Percentiles rank a stretch among this genome's conserved stretches.
These are phyloP conservation scores for Eucalyptus regnans DNA, from an alignment of 345 rosid species.

Conservation along the genomic window DNA sequence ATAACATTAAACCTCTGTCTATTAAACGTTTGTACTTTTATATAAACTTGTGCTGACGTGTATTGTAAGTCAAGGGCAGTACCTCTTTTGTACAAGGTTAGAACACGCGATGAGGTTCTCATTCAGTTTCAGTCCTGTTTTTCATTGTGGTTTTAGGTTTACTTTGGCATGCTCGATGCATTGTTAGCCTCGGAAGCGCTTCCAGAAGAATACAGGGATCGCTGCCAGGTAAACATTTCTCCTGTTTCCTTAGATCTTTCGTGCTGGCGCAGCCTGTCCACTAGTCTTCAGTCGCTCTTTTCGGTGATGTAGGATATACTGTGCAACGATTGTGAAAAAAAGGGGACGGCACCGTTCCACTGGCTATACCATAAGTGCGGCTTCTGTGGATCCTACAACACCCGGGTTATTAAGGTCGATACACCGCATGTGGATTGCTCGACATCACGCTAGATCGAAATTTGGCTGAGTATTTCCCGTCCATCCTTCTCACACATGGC, in stretches of 20 bases:
- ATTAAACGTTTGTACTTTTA: not conserved
- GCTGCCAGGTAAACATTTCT: constrained; percentile 42
- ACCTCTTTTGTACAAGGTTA: not conserved
- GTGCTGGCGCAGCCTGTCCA: not conserved
- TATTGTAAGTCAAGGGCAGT: not conserved
- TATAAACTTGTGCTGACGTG: not conserved
- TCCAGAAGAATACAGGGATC: constrained; percentile 74
- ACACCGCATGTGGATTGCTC: not conserved
- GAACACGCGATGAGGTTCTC: not conserved
- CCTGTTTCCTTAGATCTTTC: not conserved
- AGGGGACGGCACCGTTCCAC: constrained; percentile 53
- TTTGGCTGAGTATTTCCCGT: not conserved
- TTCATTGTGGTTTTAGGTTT: constrained; percentile 38
- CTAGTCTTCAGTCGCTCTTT: not conserved
- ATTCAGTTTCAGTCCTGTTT: not conserved
- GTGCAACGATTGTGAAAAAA: constrained; percentile 67
- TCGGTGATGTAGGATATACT: constrained; percentile 31
- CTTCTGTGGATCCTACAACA: constrained; percentile 60
- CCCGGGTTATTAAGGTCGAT: constrained; percentile 9
- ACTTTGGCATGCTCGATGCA: constrained; percentile 94
- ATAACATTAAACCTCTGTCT: not conserved
- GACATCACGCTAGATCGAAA: not conserved
- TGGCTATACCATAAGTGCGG: constrained; percentile 74
- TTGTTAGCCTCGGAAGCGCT: constrained; percentile 79
- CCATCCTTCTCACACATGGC: not conserved